Base-by-base conservation (phyloP, 2,329 filamentous ascomycete species). In the Colletotrichum australisinense region DNA sequence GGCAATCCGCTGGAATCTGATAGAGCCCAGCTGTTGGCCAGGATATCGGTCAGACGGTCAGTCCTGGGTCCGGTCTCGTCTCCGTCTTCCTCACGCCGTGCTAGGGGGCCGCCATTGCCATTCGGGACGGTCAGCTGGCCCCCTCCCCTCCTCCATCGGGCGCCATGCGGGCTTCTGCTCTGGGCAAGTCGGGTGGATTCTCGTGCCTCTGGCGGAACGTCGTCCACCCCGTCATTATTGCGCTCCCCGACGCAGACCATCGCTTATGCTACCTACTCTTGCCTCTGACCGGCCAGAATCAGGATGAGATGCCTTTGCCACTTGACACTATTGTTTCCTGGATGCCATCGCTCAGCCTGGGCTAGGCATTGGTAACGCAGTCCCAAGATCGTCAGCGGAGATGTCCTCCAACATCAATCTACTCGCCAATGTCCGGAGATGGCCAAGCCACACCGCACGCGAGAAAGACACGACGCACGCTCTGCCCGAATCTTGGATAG, bases 101-200 rank as follows among this genome's bases (percentile, higher is more conserved):
- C 70, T 70, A 70, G 66, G 67, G 30, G n/a, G 59, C 59, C 60
- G 55, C 60, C 55, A 65, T 46, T 60, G 56, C 67, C 14, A 66
- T 70, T 66, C 60, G 71, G 71, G 67, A 71, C 67, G 56, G 67
- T 73, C 71, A 70, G 71, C 71, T 71, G 71, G 32, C n/a, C 52
- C 60, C 60, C 46, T 55, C 19, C 22, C 49, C 60, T 57, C 62
- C 49, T 52, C 56, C 56, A 32, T 42, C 46, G 67, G 60, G 71
- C 67, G 56, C 28, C 67, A 73, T 73, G 70, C 70, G 70, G 70
- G 60, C 55, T 52, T 65, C 70, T 73, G 67, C 56, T 73, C 71
- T 73, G 24, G 67, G 49, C 60, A 71, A 57, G 56, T 70, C 67
- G 55, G 67, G 67, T 70, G 49, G 49, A 30, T 64, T 72, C 49